Base-by-base conservation (phyloP, 306 rosid genomes). In the Ochetophila trinervis region DNA sequence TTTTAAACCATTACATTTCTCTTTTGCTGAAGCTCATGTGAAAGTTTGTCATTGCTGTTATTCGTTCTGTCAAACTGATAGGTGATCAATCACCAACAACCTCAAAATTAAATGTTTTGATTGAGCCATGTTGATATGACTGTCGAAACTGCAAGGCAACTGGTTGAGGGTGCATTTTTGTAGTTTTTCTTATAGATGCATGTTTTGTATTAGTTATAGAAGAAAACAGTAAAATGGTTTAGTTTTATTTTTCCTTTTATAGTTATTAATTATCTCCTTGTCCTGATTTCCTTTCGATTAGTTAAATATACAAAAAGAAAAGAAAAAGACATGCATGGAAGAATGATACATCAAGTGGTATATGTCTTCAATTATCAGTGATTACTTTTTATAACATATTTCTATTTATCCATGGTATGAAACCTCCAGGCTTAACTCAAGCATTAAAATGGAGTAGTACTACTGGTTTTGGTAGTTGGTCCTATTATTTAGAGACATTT, bases 121-220 rank as follows among this genome's bases (percentile, higher is more conserved):
- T 23, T 47, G 53, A 14, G 36, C 53, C 59, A 53, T 17, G 24
- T 40, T 27, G 32, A 27, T 27, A 27, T 27, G 4, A 27, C 32
- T 27, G 32, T 27, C 2, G 32, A 27, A 27, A 27, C 32, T 27
- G 32, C 32, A 2, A 27, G 32, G 32, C 32, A 27, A 4, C 4
- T 27, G 32, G 32, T 27, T 27, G 32, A 4, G 32, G 15, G 12
- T 30, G 10, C 50, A 8, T 14, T 36, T 36, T 53, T 20, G n/a
- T 64, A 18, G 30, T 49, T 19, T 64, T n/a, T n/a, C n/a, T n/a
- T 53, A 5, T 37, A 37, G 62, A 45, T 45, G 24, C 67, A 15
- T 23, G 42, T 0, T 13, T 32, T 21, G 19, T 19, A 2, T 24
- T 19, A n/a, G 15, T 9, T 48, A 18, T n/a, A 27, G 2, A 50